Percentiles rank a stretch among this genome's conserved stretches.
Evolutionary conservation across 805 yeast genomes (phyloP).

Genomic region (Teunomyces panamensis): DNA sequence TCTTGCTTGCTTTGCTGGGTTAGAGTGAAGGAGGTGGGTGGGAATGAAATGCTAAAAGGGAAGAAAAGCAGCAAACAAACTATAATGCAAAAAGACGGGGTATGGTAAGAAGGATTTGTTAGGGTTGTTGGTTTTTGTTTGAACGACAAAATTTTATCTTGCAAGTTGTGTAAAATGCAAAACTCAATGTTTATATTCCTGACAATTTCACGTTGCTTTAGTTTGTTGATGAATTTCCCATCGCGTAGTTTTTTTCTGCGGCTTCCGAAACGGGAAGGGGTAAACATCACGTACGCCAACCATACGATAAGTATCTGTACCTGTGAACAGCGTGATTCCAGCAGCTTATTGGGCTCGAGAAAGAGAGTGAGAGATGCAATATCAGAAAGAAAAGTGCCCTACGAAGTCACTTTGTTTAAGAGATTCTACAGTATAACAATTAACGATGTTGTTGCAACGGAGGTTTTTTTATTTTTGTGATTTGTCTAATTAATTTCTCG

Average conservation of each 20-base stretch:
- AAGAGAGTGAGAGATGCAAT: too few species aligned
- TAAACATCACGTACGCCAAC: slow-evolving; percentile 1
- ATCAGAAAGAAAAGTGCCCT: too few species aligned
- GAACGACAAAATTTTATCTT: slow-evolving; percentile 4
- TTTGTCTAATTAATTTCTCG: neutral
- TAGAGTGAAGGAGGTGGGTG: neutral
- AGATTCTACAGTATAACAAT: too few species aligned
- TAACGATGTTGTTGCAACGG: too few species aligned
- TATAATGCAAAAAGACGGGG: neutral
- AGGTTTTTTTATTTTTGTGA: too few species aligned
- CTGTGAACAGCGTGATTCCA: neutral
- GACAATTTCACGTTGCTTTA: slow-evolving; percentile 2
- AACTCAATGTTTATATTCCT: slow-evolving; percentile 2
- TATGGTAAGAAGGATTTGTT: neutral
- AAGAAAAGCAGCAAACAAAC: neutral
- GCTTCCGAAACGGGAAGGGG: slow-evolving; percentile 1
- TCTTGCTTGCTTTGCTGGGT: neutral
- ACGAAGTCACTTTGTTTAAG: too few species aligned
- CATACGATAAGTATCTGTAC: neutral
- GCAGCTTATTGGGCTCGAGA: too few species aligned
- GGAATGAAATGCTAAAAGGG: neutral
- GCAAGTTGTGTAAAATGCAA: slow-evolving; percentile 2
- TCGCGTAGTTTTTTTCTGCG: slow-evolving; percentile 1
- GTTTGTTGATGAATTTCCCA: slow-evolving; percentile 4
- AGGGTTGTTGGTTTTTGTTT: slow-evolving; percentile 3